A percentile compares a stretch with the other conserved stretches of the same genome.
phyloP scores from a whole-genome alignment of 192 early-diverging fungal species.

The Powellomyces hirtus region DNA sequence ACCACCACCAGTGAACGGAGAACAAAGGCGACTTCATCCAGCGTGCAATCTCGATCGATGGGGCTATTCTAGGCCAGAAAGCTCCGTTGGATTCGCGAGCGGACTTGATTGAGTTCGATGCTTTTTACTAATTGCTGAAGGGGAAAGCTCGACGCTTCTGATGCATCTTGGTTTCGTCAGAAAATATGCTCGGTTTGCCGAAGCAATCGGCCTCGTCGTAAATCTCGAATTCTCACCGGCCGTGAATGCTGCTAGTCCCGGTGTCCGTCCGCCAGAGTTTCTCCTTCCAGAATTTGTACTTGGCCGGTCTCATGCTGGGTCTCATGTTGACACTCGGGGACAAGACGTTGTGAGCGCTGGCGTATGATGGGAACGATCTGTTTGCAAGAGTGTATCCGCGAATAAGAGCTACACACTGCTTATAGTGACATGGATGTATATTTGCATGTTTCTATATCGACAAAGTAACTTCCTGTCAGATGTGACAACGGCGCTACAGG shows the following conservation, averaged over 20 bases:
- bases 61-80: constrained; percentile 20
- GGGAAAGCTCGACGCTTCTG: constrained; percentile 39
- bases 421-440: no score
- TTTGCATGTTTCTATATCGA: no score
- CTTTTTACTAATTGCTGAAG: constrained; percentile 43
- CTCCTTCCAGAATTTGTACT: constrained; percentile 35
- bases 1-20: constrained; percentile 11
- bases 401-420: no score
- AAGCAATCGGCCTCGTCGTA: constrained; percentile 48
- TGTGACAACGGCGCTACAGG: no score
- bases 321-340: no score
- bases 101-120: constrained; percentile 29
- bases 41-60: constrained; percentile 27
- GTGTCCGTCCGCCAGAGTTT: constrained; percentile 24
- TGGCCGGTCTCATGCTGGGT: no score
- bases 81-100: not conserved
- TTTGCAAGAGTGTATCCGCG: no score
- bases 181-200: constrained; percentile 31
- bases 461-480: no score
- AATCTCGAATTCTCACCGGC: constrained; percentile 41
- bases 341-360: no score
- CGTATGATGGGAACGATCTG: no score
- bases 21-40: constrained; percentile 39
- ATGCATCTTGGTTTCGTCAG: constrained; percentile 43
- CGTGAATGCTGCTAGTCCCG: not conserved